These are phyloP conservation scores for Capillidium heterosporum DNA, from an alignment of 371 early-diverging fungal species.

Conservation along the genomic window DNA sequence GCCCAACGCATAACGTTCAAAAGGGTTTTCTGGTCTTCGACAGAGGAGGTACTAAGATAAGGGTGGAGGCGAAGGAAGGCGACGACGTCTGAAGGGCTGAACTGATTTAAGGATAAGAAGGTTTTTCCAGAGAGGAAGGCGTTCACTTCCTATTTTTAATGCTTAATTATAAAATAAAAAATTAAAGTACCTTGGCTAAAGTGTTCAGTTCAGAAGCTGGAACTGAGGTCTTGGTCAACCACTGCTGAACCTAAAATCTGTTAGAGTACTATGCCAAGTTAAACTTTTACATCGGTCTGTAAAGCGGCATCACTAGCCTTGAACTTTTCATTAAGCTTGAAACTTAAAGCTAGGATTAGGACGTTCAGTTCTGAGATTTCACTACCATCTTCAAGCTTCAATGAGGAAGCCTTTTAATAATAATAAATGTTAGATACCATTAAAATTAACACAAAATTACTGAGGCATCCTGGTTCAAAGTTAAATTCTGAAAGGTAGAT, in stretches of 20 bases:
- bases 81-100: conserved; percentile 49
- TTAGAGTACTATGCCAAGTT: not conserved
- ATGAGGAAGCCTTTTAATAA: not conserved
- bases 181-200: conserved; percentile 3
- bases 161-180: not conserved
- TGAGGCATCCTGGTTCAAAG: not conserved
- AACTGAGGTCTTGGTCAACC: conserved; percentile 2
- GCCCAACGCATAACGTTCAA: conserved; percentile 10
- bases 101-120: conserved; percentile 37
- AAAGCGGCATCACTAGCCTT: not conserved
- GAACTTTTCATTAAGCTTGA: not conserved
- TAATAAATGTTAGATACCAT: not conserved
- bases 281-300: not conserved
- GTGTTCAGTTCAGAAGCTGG: not conserved
- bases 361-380: not conserved
- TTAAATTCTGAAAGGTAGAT: not conserved
- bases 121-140: conserved; percentile 29
- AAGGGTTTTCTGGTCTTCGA: not conserved
- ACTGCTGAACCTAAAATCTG: conserved; percentile 5
- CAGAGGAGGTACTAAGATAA: conserved; percentile 23
- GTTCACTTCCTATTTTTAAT: conserved; percentile 27
- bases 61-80: conserved; percentile 43
- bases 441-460: not conserved
- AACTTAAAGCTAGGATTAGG: not conserved
- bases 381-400: not conserved